Base-by-base conservation (phyloP, 495 filamentous ascomycete species). In the Talaromyces wortmannii region DNA sequence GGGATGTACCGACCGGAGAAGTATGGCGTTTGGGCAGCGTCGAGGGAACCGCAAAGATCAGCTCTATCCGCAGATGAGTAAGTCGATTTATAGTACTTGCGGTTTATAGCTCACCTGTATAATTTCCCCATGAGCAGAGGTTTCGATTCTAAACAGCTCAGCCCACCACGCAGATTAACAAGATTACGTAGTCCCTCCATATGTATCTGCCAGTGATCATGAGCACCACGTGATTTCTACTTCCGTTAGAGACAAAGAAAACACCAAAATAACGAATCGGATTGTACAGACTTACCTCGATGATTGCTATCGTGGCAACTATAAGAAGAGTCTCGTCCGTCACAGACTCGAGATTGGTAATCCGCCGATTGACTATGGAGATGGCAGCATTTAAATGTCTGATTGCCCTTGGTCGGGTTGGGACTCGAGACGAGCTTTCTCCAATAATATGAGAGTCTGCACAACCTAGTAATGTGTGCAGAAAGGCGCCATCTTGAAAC, bases 81-180 rank as follows among this genome's bases (percentile, higher is more conserved):
- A 4, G 13, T 43, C 2, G 1, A 23, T 3, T 11, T 17, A 43
- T 7, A 46, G 16, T n/a, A 29, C n/a, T 13, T 16, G 0, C 12
- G 0, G 33, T n/a, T 16, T 30, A 23, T 18, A 4, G 5, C 54
- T 40, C 62, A 69, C 69, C 62, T 59, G 15, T 65, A 40, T 5
- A 69, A 50, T 45, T 71, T 64, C n/a, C 62, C 46, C n/a, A 63
- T 18, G 1, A 70, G 59, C 50, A 70, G 68, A 16, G 46, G 44
- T 16, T 66, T 66, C 1, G 58, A 44, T 7, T 8, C 46, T 13
- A 73, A 58, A 10, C 55, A 59, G 23, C 5, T 12, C 2, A 72
- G 16, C 0, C 71, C 74, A 5, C 72, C 74, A 36, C 73, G 67
- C 1, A 76, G 45, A 31, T 60, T 31, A 36, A 74, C 62, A 1